Percentiles rank a stretch among this genome's conserved stretches.
Conservation (phyloP, 2,329 filamentous ascomycete species). For the Botryotinia globosa region DNA sequence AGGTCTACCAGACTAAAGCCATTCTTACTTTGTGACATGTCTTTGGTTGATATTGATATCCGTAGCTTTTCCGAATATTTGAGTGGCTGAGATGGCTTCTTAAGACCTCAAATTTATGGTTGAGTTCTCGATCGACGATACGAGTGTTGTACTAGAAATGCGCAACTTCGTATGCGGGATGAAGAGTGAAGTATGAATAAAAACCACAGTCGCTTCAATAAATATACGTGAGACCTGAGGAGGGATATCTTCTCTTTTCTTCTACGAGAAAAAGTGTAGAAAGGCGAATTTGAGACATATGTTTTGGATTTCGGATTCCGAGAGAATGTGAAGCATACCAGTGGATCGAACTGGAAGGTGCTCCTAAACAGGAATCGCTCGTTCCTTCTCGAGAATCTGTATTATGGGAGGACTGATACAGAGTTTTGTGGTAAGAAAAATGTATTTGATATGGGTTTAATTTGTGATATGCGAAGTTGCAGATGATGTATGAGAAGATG, state of each 20-base stretch:
- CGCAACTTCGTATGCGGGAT: neutral
- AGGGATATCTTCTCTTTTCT: fast-evolving
- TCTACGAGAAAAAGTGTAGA: neutral
- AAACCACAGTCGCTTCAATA: fast-evolving
- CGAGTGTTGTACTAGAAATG: neutral
- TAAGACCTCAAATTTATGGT: neutral
- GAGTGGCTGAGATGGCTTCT: neutral
- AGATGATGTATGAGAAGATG: neutral
- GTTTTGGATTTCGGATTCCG: neutral
- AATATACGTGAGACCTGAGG: no score
- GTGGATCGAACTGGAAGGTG: neutral
- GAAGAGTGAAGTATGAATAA: neutral
- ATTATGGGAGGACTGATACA: fast-evolving
- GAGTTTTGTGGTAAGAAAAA: no score
- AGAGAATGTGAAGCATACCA: neutral
- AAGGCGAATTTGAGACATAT: neutral
- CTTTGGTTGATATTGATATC: neutral
- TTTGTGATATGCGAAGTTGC: neutral
- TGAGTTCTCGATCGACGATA: neutral
- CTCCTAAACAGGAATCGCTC: neutral
- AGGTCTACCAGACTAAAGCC: neutral
- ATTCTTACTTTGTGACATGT: neutral
- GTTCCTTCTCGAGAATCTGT: neutral
- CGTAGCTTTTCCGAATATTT: fast-evolving
- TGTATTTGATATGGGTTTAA: no score